phyloP scores from a whole-genome alignment of 495 filamentous ascomycete genomes.

The Neurospora tetrasperma region DNA sequence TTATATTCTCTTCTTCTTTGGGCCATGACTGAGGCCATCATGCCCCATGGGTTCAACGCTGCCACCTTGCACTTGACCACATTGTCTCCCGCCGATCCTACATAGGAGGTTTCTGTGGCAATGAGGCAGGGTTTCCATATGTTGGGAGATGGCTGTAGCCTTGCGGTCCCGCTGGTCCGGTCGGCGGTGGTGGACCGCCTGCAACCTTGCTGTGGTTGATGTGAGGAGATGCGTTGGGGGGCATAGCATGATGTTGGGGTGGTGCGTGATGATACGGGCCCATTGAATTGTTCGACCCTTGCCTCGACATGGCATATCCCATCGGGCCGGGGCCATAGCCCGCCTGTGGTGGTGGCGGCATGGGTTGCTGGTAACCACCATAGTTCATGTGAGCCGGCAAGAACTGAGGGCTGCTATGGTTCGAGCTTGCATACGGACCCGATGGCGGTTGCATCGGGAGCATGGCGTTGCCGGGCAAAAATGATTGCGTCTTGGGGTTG shows the following conservation, averaged over 20 bases:
- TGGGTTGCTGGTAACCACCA: slow-evolving; percentile 28
- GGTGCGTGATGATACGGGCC: slow-evolving; percentile 31
- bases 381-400: slow-evolving; percentile 34
- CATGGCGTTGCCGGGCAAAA: slow-evolving; percentile 56
- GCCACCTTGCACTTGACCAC: not conserved
- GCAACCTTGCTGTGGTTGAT: slow-evolving; percentile 26
- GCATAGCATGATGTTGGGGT: slow-evolving; percentile 12
- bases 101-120: slow-evolving; percentile 46
- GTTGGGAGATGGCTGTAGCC: slow-evolving; percentile 39
- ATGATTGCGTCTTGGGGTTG: slow-evolving; percentile 86
- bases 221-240: slow-evolving; percentile 27
- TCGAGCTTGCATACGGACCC: slow-evolving; percentile 24
- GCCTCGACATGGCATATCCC: slow-evolving; percentile 41
- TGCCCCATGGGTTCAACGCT: not conserved
- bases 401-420: slow-evolving; percentile 37
- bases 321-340: slow-evolving; percentile 17
- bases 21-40: not conserved
- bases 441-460: slow-evolving; percentile 29
- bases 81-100: slow-evolving; percentile 8
- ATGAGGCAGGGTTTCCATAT: slow-evolving; percentile 45
- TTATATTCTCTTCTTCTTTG: not conserved
- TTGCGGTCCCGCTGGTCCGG: slow-evolving; percentile 22
- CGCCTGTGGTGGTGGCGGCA: slow-evolving; percentile 26
- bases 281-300: slow-evolving; percentile 43
- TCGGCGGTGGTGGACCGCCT: slow-evolving; percentile 15